phyloP scores from a whole-genome alignment of 352 stramenopile genomes.

The Globisporangium emineosum region DNA sequence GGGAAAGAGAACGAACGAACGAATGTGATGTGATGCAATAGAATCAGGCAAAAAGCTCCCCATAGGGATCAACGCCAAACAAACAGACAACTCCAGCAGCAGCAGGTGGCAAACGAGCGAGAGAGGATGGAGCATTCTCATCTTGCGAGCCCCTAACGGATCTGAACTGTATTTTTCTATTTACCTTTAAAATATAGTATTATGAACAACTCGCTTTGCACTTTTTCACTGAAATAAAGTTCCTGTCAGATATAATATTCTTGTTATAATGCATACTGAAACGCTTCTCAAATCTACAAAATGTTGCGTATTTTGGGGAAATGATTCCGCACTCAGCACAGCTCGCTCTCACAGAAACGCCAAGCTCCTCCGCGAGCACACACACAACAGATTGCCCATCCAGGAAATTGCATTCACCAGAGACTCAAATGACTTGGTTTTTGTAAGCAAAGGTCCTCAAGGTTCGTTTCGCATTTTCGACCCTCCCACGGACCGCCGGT shows the following conservation, averaged over 20 bases:
- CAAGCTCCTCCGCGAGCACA: neutral
- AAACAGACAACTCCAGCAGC: neutral
- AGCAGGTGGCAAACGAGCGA: neutral
- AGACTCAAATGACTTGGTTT: neutral
- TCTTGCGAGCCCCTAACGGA: too few species aligned
- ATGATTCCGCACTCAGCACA: conserved; percentile 1
- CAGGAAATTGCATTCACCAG: conserved; percentile 3
- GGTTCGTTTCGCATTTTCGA: neutral
- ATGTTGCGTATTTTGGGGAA: neutral
- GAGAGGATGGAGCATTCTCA: too few species aligned
- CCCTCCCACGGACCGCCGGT: neutral
- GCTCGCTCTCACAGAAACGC: neutral
- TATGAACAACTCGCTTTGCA: too few species aligned
- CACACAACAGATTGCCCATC: conserved; percentile 4
- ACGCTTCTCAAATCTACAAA: neutral
- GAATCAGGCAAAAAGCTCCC: neutral
- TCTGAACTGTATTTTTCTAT: too few species aligned
- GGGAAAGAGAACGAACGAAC: conserved; percentile 4
- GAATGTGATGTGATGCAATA: neutral
- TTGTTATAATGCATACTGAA: neutral
- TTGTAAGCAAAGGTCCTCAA: neutral
- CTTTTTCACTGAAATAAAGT: too few species aligned
- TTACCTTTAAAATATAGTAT: too few species aligned
- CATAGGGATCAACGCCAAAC: neutral
- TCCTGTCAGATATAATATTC: neutral